Percentiles rank a stretch among this genome's conserved stretches.
Conservation (phyloP, 495 filamentous ascomycete genomes). For the Hapsidospora chrysogenum region DNA sequence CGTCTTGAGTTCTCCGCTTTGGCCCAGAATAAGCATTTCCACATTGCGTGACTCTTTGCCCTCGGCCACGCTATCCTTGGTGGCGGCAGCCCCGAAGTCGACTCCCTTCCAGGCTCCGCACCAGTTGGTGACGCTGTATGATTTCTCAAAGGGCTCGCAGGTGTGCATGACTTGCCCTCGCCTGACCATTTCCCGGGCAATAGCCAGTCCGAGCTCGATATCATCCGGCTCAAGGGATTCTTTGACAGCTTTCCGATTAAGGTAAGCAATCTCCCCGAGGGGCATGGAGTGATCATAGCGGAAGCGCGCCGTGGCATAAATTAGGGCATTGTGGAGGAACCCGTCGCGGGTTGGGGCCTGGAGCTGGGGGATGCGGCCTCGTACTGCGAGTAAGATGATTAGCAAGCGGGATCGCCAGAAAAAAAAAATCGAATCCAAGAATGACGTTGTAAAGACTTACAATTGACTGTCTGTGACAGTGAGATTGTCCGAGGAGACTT, state of each 20-base stretch:
- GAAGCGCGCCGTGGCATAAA: neutral
- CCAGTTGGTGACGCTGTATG: slow-evolving; percentile 1
- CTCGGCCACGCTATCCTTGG: neutral
- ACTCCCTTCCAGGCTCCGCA: slow-evolving; percentile 1
- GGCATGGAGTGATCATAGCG: neutral
- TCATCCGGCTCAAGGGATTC: neutral
- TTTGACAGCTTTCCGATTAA: neutral
- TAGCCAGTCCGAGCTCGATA: neutral
- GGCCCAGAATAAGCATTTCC: neutral
- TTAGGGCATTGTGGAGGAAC: slow-evolving; percentile 3
- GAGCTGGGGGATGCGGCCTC: too few relatives aligned
- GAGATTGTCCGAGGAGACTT: neutral
- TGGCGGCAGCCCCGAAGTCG: neutral
- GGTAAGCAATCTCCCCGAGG: slow-evolving; percentile 1
- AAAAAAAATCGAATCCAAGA: too few relatives aligned
- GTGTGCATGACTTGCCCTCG: neutral
- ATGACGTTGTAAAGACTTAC: too few relatives aligned
- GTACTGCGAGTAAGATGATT: too few relatives aligned
- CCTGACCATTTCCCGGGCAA: neutral
- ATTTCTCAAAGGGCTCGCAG: slow-evolving; percentile 4
- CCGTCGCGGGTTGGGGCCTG: too few relatives aligned
- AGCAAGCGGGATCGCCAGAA: too few relatives aligned
- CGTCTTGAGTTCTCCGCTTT: neutral
- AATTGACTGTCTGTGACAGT: neutral
- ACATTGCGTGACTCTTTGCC: neutral